These are phyloP conservation scores for Blumeria graminis DNA, from an alignment of 2,329 filamentous ascomycete genomes.

Conservation along the genomic window DNA sequence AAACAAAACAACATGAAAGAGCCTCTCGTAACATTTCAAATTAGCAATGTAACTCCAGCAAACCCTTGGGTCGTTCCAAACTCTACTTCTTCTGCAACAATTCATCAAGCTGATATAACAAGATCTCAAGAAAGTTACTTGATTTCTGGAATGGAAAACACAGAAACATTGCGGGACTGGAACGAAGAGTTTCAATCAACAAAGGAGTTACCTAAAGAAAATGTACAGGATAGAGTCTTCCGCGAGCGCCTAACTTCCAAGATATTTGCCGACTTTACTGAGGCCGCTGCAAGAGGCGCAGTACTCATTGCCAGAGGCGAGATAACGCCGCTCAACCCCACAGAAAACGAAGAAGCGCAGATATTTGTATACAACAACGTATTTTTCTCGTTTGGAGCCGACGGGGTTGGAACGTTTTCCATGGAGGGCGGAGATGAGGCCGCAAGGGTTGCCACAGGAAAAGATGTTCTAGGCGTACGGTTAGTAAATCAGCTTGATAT, in stretches of 20 bases:
- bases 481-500: conserved; percentile 95
- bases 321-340: conserved; percentile 82
- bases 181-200: conserved; percentile 98
- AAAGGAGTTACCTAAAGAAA: conserved; percentile 77
- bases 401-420: conserved; percentile 91
- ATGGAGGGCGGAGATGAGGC: conserved; percentile 93
- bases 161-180: conserved; percentile 89
- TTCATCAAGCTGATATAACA: conserved; percentile 63
- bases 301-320: conserved; percentile 83
- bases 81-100: conserved; percentile 34
- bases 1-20: conserved; percentile 70
- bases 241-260: conserved; percentile 83
- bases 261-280: conserved; percentile 92
- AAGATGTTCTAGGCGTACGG: conserved; percentile 84
- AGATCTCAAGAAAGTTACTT: conserved; percentile 84
- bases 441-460: conserved; percentile 81
- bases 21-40: conserved; percentile 77
- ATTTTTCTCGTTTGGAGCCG: conserved; percentile 95
- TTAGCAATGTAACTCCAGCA: conserved; percentile 80
- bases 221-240: conserved; percentile 87
- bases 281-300: conserved; percentile 77
- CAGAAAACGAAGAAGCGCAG: conserved; percentile 74
- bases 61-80: conserved; percentile 76
- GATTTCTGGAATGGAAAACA: conserved; percentile 74
- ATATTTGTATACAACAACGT: conserved; percentile 99